These are phyloP conservation scores for Ogataea saltuana DNA, from an alignment of 805 yeast species.

Conservation along the genomic window DNA sequence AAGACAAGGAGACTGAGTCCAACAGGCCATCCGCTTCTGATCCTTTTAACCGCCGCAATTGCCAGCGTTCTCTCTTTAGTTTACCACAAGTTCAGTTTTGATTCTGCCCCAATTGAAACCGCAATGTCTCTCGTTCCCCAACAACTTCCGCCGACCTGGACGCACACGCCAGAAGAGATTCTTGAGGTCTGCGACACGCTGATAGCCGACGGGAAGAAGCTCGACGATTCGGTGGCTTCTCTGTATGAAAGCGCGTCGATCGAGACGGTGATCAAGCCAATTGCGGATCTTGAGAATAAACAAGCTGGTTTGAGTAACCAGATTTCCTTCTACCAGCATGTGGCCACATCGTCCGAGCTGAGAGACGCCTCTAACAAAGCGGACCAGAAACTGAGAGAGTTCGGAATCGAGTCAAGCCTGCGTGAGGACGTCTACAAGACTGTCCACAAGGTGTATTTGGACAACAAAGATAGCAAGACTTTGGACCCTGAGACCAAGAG, in stretches of 20 bases:
- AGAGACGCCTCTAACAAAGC: constrained; percentile 72
- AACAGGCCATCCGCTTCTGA: too few relatives aligned
- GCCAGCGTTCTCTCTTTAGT: not conserved
- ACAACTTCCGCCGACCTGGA: constrained; percentile 57
- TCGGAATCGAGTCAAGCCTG: constrained; percentile 60
- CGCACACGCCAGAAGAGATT: constrained; percentile 54
- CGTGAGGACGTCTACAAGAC: constrained; percentile 67
- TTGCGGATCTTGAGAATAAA: constrained; percentile 51
- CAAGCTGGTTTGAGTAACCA: constrained; percentile 48
- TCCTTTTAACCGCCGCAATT: not conserved
- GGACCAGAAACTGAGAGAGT: constrained; percentile 56
- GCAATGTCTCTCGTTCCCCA: constrained; percentile 27
- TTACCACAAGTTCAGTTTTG: not conserved
- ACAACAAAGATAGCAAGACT: constrained; percentile 32
- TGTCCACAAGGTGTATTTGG: constrained; percentile 53
- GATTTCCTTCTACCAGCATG: constrained; percentile 70
- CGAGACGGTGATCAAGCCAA: constrained; percentile 56
- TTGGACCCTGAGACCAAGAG: constrained; percentile 57
- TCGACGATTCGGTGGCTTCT: constrained; percentile 57
- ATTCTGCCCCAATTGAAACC: not conserved
- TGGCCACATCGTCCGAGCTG: constrained; percentile 60
- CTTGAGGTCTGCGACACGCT: constrained; percentile 43
- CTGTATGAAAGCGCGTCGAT: constrained; percentile 49
- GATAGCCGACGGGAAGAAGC: constrained; percentile 42
- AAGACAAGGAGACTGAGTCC: too few relatives aligned